Evolutionary conservation across 768 basidiomycete species (phyloP).

Genomic region (Collybia sordida): DNA sequence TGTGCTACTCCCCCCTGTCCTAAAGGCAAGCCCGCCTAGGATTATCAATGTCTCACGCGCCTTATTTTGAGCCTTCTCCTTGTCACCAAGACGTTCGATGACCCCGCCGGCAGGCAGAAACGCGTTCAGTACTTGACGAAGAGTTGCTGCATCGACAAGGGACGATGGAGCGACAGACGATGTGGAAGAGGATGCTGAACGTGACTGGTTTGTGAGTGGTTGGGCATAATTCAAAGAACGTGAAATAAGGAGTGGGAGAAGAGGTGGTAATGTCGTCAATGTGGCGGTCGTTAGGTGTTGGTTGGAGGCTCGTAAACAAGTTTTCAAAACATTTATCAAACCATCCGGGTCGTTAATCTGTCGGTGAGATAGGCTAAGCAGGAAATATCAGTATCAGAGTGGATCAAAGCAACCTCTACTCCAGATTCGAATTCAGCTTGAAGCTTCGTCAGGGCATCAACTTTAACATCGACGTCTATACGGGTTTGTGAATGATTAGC

Average conservation of each 20-base stretch:
- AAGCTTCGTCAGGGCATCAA: slow-evolving; percentile 78
- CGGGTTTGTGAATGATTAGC: neutral
- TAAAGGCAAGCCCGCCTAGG: slow-evolving; percentile 72
- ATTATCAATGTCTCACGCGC: slow-evolving; percentile 77
- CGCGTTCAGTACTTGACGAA: slow-evolving; percentile 67
- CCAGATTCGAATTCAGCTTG: slow-evolving; percentile 73
- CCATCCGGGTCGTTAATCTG: slow-evolving; percentile 76
- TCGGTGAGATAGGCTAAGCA: slow-evolving; percentile 4
- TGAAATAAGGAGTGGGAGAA: slow-evolving; percentile 62
- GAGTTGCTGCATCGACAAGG: slow-evolving; percentile 50
- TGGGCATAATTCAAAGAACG: slow-evolving; percentile 28
- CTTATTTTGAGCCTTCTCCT: slow-evolving; percentile 67
- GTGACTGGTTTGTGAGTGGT: slow-evolving; percentile 28
- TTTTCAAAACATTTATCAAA: slow-evolving; percentile 67
- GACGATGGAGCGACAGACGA: slow-evolving; percentile 42
- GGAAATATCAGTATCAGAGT: neutral
- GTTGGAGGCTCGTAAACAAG: slow-evolving; percentile 78
- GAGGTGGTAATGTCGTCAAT: slow-evolving; percentile 63
- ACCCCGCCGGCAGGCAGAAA: slow-evolving; percentile 78
- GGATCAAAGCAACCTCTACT: slow-evolving; percentile 51
- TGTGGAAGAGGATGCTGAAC: slow-evolving; percentile 54
- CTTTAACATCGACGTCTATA: slow-evolving; percentile 76
- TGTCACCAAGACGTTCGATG: slow-evolving; percentile 83
- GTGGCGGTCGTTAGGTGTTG: slow-evolving; percentile 81
- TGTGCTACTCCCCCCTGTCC: slow-evolving; percentile 44